These are phyloP conservation scores for Yarrowia bubula DNA, from an alignment of 805 yeast species.

Conservation along the genomic window DNA sequence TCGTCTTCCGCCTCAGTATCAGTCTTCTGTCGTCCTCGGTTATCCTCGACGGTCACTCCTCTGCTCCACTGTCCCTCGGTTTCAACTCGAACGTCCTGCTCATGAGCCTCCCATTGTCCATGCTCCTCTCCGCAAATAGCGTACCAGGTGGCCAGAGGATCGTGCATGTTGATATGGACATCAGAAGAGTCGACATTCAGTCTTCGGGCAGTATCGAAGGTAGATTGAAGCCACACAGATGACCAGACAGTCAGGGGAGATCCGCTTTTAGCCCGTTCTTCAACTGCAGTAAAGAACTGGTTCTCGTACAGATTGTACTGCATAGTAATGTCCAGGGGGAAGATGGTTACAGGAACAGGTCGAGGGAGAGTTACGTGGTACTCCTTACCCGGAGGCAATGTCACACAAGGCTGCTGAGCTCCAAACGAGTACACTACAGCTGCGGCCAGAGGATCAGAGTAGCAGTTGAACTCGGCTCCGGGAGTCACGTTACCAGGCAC, in stretches of 20 bases:
- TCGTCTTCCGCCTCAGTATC: constrained; percentile 28
- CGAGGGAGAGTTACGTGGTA: constrained; percentile 30
- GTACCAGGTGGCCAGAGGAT: constrained; percentile 43
- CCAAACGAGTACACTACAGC: constrained; percentile 42
- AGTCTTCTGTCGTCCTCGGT: constrained; percentile 36
- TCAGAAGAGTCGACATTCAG: constrained; percentile 31
- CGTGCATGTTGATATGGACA: constrained; percentile 39
- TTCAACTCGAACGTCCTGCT: constrained; percentile 43
- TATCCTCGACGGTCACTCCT: constrained; percentile 42
- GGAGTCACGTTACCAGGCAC: constrained; percentile 45
- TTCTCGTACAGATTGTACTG: constrained; percentile 36
- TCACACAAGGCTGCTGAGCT: constrained; percentile 34
- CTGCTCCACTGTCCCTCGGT: constrained; percentile 42
- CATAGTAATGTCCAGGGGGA: constrained; percentile 44
- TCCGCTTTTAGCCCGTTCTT: constrained; percentile 6
- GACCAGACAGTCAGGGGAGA: constrained; percentile 42
- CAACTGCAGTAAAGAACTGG: constrained; percentile 20
- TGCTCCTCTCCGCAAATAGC: constrained; percentile 32
- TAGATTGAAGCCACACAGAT: constrained; percentile 37
- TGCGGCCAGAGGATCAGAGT: constrained; percentile 44
- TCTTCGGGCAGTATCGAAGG: constrained; percentile 34
- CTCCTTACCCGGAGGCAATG: constrained; percentile 35
- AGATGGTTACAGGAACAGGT: constrained; percentile 38
- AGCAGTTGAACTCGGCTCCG: constrained; percentile 45
- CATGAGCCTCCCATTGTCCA: constrained; percentile 31